Evolutionary conservation across 805 yeast genomes (phyloP).

Genomic region (Myxozyma kluyveri): DNA sequence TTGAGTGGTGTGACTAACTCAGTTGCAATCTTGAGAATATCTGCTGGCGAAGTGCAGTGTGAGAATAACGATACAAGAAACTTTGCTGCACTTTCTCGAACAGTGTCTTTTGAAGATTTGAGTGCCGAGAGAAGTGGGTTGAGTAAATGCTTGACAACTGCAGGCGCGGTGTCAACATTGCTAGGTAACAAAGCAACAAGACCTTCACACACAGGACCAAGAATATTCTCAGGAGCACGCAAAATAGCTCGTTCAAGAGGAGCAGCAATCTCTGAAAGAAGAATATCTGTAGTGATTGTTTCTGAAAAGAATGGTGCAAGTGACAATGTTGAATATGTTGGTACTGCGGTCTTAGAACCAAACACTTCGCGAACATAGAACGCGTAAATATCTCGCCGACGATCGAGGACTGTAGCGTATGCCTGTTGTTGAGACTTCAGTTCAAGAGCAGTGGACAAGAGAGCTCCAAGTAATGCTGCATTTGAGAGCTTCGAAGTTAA

Average conservation of each 20-base stretch:
- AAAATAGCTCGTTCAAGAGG: slow-evolving; percentile 69
- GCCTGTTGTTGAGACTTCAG: slow-evolving; percentile 30
- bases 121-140: slow-evolving; percentile 53
- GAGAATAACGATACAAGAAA: slow-evolving; percentile 39
- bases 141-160: slow-evolving; percentile 48
- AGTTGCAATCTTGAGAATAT: slow-evolving; percentile 43
- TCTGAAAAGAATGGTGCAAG: slow-evolving; percentile 49
- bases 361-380: slow-evolving; percentile 37
- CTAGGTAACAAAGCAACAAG: slow-evolving; percentile 43
- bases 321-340: slow-evolving; percentile 12
- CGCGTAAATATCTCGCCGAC: slow-evolving; percentile 25
- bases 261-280: slow-evolving; percentile 50
- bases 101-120: slow-evolving; percentile 68
- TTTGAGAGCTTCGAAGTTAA: slow-evolving; percentile 7
- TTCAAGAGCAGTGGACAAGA: slow-evolving; percentile 18
- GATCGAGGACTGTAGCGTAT: slow-evolving; percentile 16
- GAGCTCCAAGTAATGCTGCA: slow-evolving; percentile 18
- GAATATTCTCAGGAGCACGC: slow-evolving; percentile 72
- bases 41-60: slow-evolving; percentile 34
- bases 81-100: slow-evolving; percentile 50
- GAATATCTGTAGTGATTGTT: slow-evolving; percentile 43
- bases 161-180: slow-evolving; percentile 45
- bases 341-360: slow-evolving; percentile 27
- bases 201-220: slow-evolving; percentile 53
- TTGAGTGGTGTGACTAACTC: slow-evolving; percentile 60